Evolutionary conservation across 192 early-diverging fungal genomes (phyloP).

Genomic region (Thamnidium elegans): DNA sequence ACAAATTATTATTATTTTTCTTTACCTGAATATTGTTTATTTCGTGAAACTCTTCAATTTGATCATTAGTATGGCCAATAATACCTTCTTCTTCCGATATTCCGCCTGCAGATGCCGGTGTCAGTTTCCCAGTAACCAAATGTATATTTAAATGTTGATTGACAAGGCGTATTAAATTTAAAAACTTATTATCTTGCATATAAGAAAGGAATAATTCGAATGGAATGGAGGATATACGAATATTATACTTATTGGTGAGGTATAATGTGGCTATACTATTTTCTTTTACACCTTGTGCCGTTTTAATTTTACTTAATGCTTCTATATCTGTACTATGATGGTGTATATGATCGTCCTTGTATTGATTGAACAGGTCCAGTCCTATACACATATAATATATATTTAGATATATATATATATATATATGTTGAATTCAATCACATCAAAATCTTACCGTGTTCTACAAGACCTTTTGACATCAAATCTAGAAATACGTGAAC

Average conservation of each 20-base stretch:
- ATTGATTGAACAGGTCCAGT: constrained; percentile 49
- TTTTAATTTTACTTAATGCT: constrained; percentile 60
- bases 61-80: no score
- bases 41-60: no score
- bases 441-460: constrained; percentile 14
- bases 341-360: constrained; percentile 67
- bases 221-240: constrained; percentile 79
- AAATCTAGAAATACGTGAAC: constrained; percentile 87
- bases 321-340: constrained; percentile 78
- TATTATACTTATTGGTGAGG: constrained; percentile 73
- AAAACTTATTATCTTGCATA: constrained; percentile 87
- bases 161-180: constrained; percentile 79
- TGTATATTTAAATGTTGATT: constrained; percentile 85
- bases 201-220: constrained; percentile 85
- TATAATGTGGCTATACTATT: constrained; percentile 77
- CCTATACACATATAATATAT: background rate
- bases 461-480: constrained; percentile 49
- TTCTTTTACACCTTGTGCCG: constrained; percentile 63
- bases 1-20: no score
- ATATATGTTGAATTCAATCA: background rate
- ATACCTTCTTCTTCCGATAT: background rate
- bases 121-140: constrained; percentile 7
- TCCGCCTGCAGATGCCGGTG: constrained; percentile 19
- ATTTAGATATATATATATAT: background rate
- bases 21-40: no score